Conservation (phyloP, 495 filamentous ascomycete genomes). For the Aspergillus sclerotiicarbonarius region DNA sequence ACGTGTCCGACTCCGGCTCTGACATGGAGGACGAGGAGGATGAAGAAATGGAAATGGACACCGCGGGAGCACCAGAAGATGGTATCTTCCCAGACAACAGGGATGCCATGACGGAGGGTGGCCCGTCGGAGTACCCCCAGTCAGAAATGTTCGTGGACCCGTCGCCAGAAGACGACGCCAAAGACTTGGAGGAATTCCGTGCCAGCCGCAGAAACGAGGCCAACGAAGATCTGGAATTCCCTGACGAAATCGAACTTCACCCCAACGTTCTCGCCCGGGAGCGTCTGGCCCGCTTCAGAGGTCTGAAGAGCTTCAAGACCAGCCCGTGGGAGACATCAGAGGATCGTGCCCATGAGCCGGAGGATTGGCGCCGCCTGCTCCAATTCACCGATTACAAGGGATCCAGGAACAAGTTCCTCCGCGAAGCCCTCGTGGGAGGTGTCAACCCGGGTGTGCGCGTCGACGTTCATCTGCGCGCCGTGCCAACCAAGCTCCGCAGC, state of each 20-base stretch:
- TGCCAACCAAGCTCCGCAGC: constrained; percentile 59
- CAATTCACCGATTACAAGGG: constrained; percentile 81
- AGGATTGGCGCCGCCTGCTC: constrained; percentile 83
- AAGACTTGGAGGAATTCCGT: constrained; percentile 75
- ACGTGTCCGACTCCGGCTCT: constrained; percentile 83
- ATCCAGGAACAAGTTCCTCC: constrained; percentile 67
- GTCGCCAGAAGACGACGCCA: constrained; percentile 80
- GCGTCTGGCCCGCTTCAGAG: constrained; percentile 78
- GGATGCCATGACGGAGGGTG: constrained; percentile 72
- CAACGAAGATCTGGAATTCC: constrained; percentile 89
- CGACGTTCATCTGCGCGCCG: constrained; percentile 71
- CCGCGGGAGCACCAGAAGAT: constrained; percentile 64
- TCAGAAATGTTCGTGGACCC: constrained; percentile 90
- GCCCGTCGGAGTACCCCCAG: constrained; percentile 79
- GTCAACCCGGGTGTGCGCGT: constrained; percentile 80
- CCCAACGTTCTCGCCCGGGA: constrained; percentile 85
- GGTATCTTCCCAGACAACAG: constrained; percentile 71
- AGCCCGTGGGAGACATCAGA: constrained; percentile 86
- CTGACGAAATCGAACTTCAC: constrained; percentile 93
- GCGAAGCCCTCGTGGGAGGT: constrained; percentile 82
- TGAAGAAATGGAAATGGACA: constrained; percentile 49
- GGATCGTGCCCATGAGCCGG: constrained; percentile 79
- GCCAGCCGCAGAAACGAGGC: constrained; percentile 71
- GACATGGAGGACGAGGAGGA: constrained; percentile 69
- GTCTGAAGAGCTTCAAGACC: constrained; percentile 82